Evolutionary conservation across 2,329 filamentous ascomycete species (phyloP).

Genomic region (Chaetomium strumarium): DNA sequence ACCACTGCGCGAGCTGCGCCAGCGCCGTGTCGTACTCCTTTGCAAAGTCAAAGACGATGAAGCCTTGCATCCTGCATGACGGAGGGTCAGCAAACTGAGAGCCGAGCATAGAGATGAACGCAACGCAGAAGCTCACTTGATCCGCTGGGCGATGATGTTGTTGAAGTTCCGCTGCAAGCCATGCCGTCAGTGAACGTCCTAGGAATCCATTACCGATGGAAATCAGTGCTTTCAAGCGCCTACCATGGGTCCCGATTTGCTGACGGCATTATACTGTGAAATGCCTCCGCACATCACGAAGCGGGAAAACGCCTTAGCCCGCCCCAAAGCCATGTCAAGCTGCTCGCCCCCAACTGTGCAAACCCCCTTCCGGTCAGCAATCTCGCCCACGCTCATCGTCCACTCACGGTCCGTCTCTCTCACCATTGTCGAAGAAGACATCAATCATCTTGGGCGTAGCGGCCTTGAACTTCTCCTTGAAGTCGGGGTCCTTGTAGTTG

Average conservation of each 20-base stretch:
- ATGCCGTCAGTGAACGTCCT: background rate
- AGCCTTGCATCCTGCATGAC: conserved; percentile 52
- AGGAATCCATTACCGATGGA: background rate
- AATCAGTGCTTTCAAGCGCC: conserved; percentile 8
- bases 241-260: conserved; percentile 50
- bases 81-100: conserved; percentile 21
- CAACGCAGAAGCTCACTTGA: conserved; percentile 36
- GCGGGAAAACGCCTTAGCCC: conserved; percentile 56
- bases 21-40: conserved; percentile 52
- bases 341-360: conserved; percentile 60
- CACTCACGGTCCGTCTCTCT: background rate
- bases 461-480: conserved; percentile 44
- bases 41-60: conserved; percentile 65
- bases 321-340: conserved; percentile 56
- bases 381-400: background rate
- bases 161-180: conserved; percentile 27
- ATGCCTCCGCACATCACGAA: conserved; percentile 70
- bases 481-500: conserved; percentile 50
- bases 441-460: conserved; percentile 53
- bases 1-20: conserved; percentile 58
- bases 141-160: conserved; percentile 37
- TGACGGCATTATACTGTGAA: conserved; percentile 59
- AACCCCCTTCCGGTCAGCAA: conserved; percentile 23
- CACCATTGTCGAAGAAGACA: conserved; percentile 64
- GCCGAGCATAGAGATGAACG: background rate